phyloP scores from a whole-genome alignment of 441 rosid species.

The Omphalea diandra region DNA sequence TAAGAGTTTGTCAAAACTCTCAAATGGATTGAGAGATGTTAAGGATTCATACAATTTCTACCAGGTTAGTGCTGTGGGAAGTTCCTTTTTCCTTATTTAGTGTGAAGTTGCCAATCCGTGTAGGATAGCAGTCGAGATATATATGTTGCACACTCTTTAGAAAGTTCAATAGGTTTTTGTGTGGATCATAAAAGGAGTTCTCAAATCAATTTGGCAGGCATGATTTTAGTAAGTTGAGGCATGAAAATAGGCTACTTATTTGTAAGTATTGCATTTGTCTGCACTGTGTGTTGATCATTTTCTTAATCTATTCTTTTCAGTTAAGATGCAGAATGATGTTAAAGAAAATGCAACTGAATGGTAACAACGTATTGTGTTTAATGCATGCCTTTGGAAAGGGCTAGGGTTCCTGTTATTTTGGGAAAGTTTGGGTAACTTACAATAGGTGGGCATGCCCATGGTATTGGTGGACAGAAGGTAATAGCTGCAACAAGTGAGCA shows the following conservation, averaged over 20 bases:
- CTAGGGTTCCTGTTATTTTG: background rate
- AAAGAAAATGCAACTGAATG: background rate
- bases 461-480: background rate
- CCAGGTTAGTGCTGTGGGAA: conserved; percentile 57
- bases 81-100: conserved; percentile 4
- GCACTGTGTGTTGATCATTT: conserved; percentile 1
- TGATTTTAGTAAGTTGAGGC: background rate
- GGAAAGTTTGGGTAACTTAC: background rate
- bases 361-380: background rate
- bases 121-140: background rate
- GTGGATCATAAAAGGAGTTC: background rate
- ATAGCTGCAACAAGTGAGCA: background rate
- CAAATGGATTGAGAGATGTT: conserved; percentile 37
- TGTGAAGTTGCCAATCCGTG: background rate
- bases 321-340: background rate
- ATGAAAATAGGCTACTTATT: background rate
- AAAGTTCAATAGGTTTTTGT: background rate
- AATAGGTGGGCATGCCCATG: background rate
- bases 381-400: background rate
- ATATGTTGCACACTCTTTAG: background rate
- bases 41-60: conserved; percentile 75
- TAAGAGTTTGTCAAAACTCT: conserved; percentile 32
- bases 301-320: background rate
- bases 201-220: background rate
- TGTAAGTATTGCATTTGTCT: conserved; percentile 3